phyloP scores from a whole-genome alignment of 345 rosid species.

The Dipteronia sinensis region DNA sequence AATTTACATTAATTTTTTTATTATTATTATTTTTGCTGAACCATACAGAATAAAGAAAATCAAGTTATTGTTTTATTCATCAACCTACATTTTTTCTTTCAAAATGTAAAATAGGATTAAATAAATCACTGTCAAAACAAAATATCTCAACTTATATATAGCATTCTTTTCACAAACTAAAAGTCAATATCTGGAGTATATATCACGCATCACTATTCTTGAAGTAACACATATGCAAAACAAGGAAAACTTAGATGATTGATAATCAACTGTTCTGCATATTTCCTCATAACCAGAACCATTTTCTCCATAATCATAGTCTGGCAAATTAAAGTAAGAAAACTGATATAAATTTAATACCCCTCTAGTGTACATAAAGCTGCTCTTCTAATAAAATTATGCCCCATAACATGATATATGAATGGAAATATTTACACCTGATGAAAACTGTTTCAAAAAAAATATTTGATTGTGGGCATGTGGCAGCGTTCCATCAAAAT shows the following conservation, averaged over 20 bases:
- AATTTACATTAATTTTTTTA: not conserved
- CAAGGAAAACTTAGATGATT: not conserved
- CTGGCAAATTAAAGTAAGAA: not conserved
- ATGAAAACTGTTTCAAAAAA: not conserved
- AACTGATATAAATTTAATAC: not conserved
- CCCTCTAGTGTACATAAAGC: not conserved
- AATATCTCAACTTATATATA: not conserved
- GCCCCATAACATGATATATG: not conserved
- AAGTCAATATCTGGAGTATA: too few species aligned
- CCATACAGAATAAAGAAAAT: not conserved
- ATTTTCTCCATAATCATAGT: not conserved
- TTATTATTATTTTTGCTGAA: conserved; percentile 1
- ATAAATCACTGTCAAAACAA: not conserved
- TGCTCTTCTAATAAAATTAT: not conserved
- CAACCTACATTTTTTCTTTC: not conserved
- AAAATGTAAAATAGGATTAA: not conserved
- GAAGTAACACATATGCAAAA: not conserved
- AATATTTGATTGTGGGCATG: not conserved
- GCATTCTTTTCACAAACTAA: too few species aligned
- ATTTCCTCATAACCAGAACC: not conserved
- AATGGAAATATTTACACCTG: not conserved
- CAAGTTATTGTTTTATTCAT: not conserved
- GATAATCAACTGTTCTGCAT: not conserved
- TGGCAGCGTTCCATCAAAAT: not conserved
- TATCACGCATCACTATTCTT: not conserved